A percentile compares a stretch with the other conserved stretches of the same genome.
phyloP scores from a whole-genome alignment of 78 protist species.

The Pigoraptor vietnamica region DNA sequence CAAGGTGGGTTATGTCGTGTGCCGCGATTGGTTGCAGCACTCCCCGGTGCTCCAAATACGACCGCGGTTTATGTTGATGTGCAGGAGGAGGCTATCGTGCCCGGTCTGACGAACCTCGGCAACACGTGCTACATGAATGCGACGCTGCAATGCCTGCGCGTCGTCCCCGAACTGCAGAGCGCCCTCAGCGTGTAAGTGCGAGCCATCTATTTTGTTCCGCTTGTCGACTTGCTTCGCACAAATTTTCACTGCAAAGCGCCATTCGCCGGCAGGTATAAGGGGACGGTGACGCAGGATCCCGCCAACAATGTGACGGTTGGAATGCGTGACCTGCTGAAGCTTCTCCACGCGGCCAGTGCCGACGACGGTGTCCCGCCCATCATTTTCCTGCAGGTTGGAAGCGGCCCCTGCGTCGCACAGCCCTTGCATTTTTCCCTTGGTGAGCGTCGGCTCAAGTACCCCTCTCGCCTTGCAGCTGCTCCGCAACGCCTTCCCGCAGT shows the following conservation, averaged over 20 bases:
- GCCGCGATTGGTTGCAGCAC: not conserved
- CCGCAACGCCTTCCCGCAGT: constrained; percentile 61
- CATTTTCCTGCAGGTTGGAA: no score
- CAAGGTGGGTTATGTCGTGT: not conserved
- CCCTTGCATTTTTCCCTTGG: not conserved
- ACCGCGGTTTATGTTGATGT: not conserved
- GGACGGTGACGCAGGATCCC: no score
- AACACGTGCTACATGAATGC: constrained; percentile 54
- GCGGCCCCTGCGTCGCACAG: no score
- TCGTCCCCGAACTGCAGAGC: not conserved
- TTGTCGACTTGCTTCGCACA: no score
- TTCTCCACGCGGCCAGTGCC: no score
- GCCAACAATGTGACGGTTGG: no score
- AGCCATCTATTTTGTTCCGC: no score
- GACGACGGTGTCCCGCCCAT: no score
- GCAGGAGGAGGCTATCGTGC: not conserved
- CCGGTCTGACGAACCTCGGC: constrained; percentile 35
- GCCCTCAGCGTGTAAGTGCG: not conserved
- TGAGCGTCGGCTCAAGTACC: not conserved
- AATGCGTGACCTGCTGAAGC: no score
- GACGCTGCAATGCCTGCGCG: constrained; percentile 16
- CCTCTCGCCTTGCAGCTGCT: not conserved
- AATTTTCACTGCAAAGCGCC: constrained; percentile 36
- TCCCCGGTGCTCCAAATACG: not conserved
- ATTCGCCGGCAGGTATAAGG: constrained; percentile 3